These are phyloP conservation scores for Talaromyces amestolkiae DNA, from an alignment of 2,329 filamentous ascomycete species.

Conservation along the genomic window DNA sequence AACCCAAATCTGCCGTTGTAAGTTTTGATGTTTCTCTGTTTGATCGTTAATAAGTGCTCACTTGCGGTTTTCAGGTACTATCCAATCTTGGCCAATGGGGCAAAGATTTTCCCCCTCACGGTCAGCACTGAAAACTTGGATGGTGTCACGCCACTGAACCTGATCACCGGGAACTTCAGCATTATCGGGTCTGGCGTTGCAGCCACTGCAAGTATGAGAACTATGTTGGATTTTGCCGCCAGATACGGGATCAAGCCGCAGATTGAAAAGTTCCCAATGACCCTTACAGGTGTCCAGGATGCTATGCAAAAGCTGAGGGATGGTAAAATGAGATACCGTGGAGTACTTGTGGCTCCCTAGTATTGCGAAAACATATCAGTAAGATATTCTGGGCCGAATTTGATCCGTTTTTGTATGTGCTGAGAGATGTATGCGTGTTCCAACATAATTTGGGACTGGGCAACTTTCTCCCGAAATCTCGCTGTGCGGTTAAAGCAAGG, in stretches of 20 bases:
- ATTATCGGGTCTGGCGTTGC: slow-evolving; percentile 25
- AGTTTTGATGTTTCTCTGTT: neutral
- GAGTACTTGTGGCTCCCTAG: neutral
- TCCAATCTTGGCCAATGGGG: neutral
- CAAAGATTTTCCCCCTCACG: neutral
- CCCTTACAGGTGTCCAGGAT: slow-evolving; percentile 26
- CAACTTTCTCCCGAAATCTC: neutral
- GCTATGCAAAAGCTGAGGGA: slow-evolving; percentile 3
- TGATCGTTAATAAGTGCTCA: neutral
- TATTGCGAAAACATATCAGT: neutral
- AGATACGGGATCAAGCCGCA: slow-evolving; percentile 43
- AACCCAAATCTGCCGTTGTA: neutral
- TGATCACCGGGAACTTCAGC: neutral
- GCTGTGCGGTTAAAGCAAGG: neutral
- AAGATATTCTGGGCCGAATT: neutral
- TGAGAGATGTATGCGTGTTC: neutral
- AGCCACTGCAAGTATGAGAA: neutral
- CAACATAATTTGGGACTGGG: neutral
- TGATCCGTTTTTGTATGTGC: neutral
- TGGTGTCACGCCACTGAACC: neutral
- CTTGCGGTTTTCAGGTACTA: neutral
- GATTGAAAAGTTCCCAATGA: slow-evolving; percentile 42
- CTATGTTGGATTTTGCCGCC: slow-evolving; percentile 44
- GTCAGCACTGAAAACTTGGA: neutral
- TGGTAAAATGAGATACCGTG: slow-evolving; percentile 3